Conservation (phyloP, 2,329 filamentous ascomycete species). For the Zalaria obscura region DNA sequence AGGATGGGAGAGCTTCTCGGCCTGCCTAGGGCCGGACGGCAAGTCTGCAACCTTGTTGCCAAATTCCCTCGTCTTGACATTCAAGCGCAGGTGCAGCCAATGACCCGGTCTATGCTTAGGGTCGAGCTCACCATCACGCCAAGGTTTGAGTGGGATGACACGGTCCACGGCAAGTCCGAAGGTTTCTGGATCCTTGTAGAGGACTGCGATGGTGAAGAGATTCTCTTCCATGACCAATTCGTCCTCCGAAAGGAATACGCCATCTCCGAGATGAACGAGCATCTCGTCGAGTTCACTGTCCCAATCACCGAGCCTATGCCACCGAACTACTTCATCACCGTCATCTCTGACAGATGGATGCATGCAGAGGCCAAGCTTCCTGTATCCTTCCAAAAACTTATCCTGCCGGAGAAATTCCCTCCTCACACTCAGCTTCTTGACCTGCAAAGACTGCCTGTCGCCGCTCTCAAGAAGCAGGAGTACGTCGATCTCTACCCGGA, state of each 20-base stretch:
- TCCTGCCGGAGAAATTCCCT: slow-evolving; percentile 89
- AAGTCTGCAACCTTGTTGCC: slow-evolving; percentile 72
- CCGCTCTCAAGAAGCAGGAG: slow-evolving; percentile 74
- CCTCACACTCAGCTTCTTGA: slow-evolving; percentile 86
- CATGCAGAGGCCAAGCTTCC: slow-evolving; percentile 88
- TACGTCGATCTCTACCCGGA: slow-evolving; percentile 69
- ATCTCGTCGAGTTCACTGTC: slow-evolving; percentile 90
- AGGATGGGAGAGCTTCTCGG: slow-evolving; percentile 91
- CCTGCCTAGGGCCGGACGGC: slow-evolving; percentile 73
- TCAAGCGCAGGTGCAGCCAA: slow-evolving; percentile 84
- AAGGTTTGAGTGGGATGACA: slow-evolving; percentile 91
- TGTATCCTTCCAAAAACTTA: slow-evolving; percentile 87
- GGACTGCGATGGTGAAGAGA: slow-evolving; percentile 92
- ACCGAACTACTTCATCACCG: slow-evolving; percentile 94
- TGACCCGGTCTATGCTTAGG: slow-evolving; percentile 85
- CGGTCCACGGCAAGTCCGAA: slow-evolving; percentile 74
- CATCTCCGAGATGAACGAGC: slow-evolving; percentile 72
- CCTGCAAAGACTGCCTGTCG: slow-evolving; percentile 77
- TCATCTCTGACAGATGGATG: slow-evolving; percentile 96
- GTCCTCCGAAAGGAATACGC: slow-evolving; percentile 83
- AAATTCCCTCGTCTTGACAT: slow-evolving; percentile 91
- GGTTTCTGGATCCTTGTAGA: slow-evolving; percentile 96
- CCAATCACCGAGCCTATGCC: slow-evolving; percentile 96
- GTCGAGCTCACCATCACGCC: slow-evolving; percentile 84
- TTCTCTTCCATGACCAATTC: slow-evolving; percentile 90